Evolutionary conservation across 202 grass and related monocot species (phyloP).

Genomic region (Brachypodium distachyon): DNA sequence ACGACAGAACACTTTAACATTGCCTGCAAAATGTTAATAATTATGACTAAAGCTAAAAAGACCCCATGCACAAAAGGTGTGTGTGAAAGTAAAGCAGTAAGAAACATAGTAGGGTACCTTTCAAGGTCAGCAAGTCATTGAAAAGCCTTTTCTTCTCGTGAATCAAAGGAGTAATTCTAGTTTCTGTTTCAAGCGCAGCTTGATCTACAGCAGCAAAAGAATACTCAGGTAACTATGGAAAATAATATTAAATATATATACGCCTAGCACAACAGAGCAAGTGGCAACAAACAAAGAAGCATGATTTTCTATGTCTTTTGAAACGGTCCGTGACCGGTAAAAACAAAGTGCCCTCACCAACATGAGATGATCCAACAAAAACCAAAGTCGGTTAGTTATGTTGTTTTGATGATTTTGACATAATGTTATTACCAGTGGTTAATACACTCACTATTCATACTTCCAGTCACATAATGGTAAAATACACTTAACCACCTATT

Average conservation of each 20-base stretch:
- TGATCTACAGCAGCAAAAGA: constrained; percentile 59
- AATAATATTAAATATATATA: not conserved
- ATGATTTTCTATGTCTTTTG: not conserved
- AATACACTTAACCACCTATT: not conserved
- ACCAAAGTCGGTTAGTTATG: not conserved
- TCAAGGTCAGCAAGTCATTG: constrained; percentile 84
- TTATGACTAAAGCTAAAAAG: constrained; percentile 17
- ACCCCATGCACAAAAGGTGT: constrained; percentile 4
- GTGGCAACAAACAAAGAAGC: not conserved
- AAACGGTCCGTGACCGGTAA: not conserved
- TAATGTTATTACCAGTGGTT: not conserved
- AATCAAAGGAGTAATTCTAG: constrained; percentile 80
- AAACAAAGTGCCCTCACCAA: not conserved
- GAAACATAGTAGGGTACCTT: constrained; percentile 44
- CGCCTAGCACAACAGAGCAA: not conserved
- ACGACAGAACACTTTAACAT: constrained; percentile 91
- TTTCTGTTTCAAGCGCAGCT: constrained; percentile 88
- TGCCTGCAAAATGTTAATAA: constrained; percentile 56
- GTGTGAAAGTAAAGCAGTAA: not conserved
- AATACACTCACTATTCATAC: not conserved
- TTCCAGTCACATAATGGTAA: not conserved
- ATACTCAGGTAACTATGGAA: constrained; percentile 8
- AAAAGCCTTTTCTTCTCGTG: constrained; percentile 96
- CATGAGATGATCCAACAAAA: constrained; percentile 8
- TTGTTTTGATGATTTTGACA: not conserved